Evolutionary conservation across 192 early-diverging fungal genomes (phyloP).

Genomic region (Coemansia sp.): DNA sequence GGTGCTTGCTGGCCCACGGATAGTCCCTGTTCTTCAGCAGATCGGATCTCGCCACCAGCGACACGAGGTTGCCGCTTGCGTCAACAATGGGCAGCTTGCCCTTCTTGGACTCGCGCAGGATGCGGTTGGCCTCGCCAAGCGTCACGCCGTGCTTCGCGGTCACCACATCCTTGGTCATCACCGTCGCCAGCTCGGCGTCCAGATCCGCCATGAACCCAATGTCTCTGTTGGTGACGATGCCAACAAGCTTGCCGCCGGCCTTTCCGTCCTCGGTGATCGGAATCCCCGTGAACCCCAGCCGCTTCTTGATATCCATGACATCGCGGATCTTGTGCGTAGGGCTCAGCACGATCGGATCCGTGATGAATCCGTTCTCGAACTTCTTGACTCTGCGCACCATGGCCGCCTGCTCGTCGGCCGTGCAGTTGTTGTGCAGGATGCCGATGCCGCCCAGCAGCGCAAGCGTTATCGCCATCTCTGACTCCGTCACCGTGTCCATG

Average conservation of each 20-base stretch:
- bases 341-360: slow-evolving; percentile 85
- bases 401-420: slow-evolving; percentile 90
- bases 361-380: slow-evolving; percentile 99
- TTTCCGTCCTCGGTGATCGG: slow-evolving; percentile 93
- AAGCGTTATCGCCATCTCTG: slow-evolving; percentile 98
- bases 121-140: slow-evolving; percentile 83
- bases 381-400: slow-evolving; percentile 98
- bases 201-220: slow-evolving; percentile 88
- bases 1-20: slow-evolving; percentile 85
- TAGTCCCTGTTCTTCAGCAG: slow-evolving; percentile 96
- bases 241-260: slow-evolving; percentile 84
- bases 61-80: slow-evolving; percentile 74
- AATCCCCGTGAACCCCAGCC: slow-evolving; percentile 92
- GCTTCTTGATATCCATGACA: slow-evolving; percentile 83
- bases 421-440: slow-evolving; percentile 98
- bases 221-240: slow-evolving; percentile 96
- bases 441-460: slow-evolving; percentile 93
- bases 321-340: slow-evolving; percentile 82
- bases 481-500: slow-evolving; percentile 99
- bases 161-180: slow-evolving; percentile 92
- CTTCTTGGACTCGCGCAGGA: slow-evolving; percentile 87
- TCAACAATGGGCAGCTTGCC: slow-evolving; percentile 98
- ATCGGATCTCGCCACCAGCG: slow-evolving; percentile 91
- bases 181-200: slow-evolving; percentile 61
- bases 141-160: slow-evolving; percentile 87